Evolutionary conservation across 73 alveolate species (phyloP), one percentile per base, ranked within the genome.

Genomic region (Tetrahymena elliotti): DNA sequence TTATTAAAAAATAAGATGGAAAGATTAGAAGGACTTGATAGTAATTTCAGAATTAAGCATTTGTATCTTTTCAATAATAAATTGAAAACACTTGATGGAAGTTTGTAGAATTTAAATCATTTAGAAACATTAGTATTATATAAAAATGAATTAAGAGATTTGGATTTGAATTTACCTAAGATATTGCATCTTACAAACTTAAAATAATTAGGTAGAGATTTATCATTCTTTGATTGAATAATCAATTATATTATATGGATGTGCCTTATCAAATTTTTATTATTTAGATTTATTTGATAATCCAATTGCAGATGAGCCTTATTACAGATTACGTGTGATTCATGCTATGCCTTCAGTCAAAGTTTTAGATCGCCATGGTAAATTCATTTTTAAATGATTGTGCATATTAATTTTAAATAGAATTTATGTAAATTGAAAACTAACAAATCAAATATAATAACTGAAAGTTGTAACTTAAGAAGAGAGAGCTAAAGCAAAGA

Each of bases 221-320:
- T 27, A 27, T 68, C 37, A 68, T 68, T 27, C 16, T 18, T n/a
- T n/a, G 84, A 8, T 22, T n/a, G n/a, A n/a, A n/a, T n/a, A n/a
- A n/a, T n/a, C n/a, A n/a, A n/a, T n/a, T n/a, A n/a, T n/a, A n/a
- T n/a, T n/a, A n/a, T n/a, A n/a, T n/a, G n/a, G n/a, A n/a, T n/a
- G n/a, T n/a, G n/a, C n/a, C n/a, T n/a, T n/a, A n/a, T n/a, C n/a
- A n/a, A n/a, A n/a, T n/a, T n/a, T n/a, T n/a, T n/a, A n/a, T n/a
- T n/a, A n/a, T n/a, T n/a, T n/a, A 84, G 99, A 98, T 96, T 94
- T 98, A 92, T 98, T 97, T 94, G 98, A 98, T 68, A 99, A 99
- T 96, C 99, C 99, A 13, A 96, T 98, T 6, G 99, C 99, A 18
- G 99, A 98, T 93, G 99, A 99, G 88, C 99, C 99, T 0, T 98